Evolutionary conservation across 2,329 filamentous ascomycete genomes (phyloP).

Genomic region (Metarhizium guizhouense): DNA sequence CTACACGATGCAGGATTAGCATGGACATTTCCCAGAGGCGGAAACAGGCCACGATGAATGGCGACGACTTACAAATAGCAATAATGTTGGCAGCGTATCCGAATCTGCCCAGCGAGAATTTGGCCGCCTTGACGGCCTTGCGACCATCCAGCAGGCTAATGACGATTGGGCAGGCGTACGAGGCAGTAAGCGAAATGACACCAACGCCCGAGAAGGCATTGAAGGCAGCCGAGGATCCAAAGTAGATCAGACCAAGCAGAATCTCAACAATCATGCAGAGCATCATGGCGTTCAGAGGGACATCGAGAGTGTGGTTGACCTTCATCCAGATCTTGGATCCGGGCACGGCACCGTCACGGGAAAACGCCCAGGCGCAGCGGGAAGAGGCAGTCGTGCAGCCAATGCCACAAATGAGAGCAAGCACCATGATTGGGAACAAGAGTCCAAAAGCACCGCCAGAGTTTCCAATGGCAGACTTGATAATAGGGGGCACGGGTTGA

Average conservation of each 20-base stretch:
- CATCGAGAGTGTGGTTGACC: slow-evolving; percentile 52
- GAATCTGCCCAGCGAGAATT: slow-evolving; percentile 53
- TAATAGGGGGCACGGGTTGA: slow-evolving; percentile 57
- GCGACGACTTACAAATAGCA: slow-evolving; percentile 45
- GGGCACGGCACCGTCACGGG: slow-evolving; percentile 61
- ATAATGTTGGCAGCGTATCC: slow-evolving; percentile 55
- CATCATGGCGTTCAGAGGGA: slow-evolving; percentile 66
- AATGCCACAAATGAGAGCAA: slow-evolving; percentile 58
- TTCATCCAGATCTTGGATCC: slow-evolving; percentile 51
- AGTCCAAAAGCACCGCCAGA: slow-evolving; percentile 53
- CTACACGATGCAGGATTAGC: slow-evolving; percentile 23
- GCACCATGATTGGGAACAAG: slow-evolving; percentile 54
- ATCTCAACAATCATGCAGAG: slow-evolving; percentile 58
- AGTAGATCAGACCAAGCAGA: slow-evolving; percentile 57
- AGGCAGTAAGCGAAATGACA: slow-evolving; percentile 60
- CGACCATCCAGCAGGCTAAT: slow-evolving; percentile 54
- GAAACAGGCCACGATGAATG: neutral
- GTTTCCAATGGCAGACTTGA: slow-evolving; percentile 52
- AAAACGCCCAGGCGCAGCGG: slow-evolving; percentile 60
- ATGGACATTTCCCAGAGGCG: neutral
- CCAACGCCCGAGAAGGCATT: slow-evolving; percentile 63
- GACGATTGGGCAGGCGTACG: slow-evolving; percentile 58
- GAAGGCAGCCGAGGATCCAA: slow-evolving; percentile 61
- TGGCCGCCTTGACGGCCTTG: slow-evolving; percentile 45
- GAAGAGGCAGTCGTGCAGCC: slow-evolving; percentile 62